phyloP scores from a whole-genome alignment of 2,329 filamentous ascomycete genomes.

The Penicillium sp. region DNA sequence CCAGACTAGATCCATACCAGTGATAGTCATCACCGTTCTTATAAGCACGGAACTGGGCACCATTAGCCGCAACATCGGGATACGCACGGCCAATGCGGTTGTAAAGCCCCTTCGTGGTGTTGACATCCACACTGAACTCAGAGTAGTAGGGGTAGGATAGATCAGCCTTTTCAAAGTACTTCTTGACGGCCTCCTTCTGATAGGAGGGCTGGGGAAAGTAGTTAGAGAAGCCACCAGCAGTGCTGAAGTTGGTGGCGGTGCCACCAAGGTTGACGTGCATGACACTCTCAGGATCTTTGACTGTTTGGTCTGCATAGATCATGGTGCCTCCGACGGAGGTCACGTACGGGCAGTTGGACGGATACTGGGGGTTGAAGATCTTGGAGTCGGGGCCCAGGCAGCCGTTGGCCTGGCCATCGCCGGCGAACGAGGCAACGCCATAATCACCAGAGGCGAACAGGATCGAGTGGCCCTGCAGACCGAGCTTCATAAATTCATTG shows the following conservation, averaged over 20 bases:
- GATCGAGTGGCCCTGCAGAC: slow-evolving; percentile 33
- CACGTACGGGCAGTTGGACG: slow-evolving; percentile 53
- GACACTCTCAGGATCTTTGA: slow-evolving; percentile 28
- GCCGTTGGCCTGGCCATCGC: slow-evolving; percentile 37
- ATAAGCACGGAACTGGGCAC: slow-evolving; percentile 32
- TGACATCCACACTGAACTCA: slow-evolving; percentile 32
- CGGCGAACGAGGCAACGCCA: slow-evolving; percentile 37
- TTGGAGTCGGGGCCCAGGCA: slow-evolving; percentile 40
- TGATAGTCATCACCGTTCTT: slow-evolving; percentile 15
- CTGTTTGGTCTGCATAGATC: slow-evolving; percentile 29
- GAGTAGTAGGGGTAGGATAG: slow-evolving; percentile 32
- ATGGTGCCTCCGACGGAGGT: slow-evolving; percentile 46
- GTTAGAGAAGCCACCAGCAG: slow-evolving; percentile 50
- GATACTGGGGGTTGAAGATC: slow-evolving; percentile 52
- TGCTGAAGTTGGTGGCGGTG: slow-evolving; percentile 32
- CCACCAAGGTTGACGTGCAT: slow-evolving; percentile 33
- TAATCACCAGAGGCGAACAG: slow-evolving; percentile 33
- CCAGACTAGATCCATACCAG: slow-evolving; percentile 29
- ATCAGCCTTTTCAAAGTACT: slow-evolving; percentile 40
- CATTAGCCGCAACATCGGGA: slow-evolving; percentile 50
- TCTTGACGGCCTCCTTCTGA: slow-evolving; percentile 41
- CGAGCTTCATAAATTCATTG: slow-evolving; percentile 53
- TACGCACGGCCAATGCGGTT: slow-evolving; percentile 49
- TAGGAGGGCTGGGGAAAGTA: slow-evolving; percentile 45
- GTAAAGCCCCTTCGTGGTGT: slow-evolving; percentile 41